These are phyloP conservation scores for Mitragyna speciosa DNA, from an alignment of 257 asterid species.

Conservation along the genomic window DNA sequence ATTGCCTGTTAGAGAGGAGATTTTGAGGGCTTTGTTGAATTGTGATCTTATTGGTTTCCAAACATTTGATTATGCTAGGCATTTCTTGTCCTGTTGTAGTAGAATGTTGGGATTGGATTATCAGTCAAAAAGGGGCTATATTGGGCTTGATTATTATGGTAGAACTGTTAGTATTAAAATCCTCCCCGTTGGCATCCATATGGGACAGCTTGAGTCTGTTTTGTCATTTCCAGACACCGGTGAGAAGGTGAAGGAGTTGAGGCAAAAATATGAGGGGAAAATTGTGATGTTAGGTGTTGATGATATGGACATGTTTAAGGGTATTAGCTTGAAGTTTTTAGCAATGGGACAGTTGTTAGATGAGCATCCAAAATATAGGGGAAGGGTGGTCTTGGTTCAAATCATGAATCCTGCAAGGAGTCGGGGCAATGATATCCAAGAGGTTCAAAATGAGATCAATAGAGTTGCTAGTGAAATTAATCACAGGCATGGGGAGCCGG, in stretches of 20 bases:
- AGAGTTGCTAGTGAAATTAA: conserved; percentile 53
- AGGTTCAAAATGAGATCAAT: conserved; percentile 60
- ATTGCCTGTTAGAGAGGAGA: conserved; percentile 82
- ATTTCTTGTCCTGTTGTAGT: conserved; percentile 84
- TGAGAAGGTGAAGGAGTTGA: conserved; percentile 48
- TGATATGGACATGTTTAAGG: conserved; percentile 88
- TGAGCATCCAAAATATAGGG: conserved; percentile 41
- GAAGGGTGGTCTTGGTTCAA: conserved; percentile 64
- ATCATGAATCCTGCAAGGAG: conserved; percentile 77
- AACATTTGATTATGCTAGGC: conserved; percentile 92
- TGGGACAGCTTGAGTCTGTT: conserved; percentile 57
- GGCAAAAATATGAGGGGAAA: conserved; percentile 46
- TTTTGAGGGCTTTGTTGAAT: conserved; percentile 72
- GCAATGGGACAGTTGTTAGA: conserved; percentile 65
- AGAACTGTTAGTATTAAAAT: conserved; percentile 79
- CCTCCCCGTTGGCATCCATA: conserved; percentile 77
- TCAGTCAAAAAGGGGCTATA: conserved; percentile 82
- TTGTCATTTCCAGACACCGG: conserved; percentile 48
- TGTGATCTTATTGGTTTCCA: conserved; percentile 89
- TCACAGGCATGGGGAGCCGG: conserved; percentile 39
- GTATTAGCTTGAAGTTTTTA: conserved; percentile 65
- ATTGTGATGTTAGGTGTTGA: conserved; percentile 72
- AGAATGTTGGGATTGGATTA: conserved; percentile 90
- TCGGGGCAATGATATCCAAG: conserved; percentile 70
- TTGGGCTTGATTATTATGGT: conserved; percentile 81